phyloP scores from a whole-genome alignment of 257 asterid species.

The Eucommia ulmoides region DNA sequence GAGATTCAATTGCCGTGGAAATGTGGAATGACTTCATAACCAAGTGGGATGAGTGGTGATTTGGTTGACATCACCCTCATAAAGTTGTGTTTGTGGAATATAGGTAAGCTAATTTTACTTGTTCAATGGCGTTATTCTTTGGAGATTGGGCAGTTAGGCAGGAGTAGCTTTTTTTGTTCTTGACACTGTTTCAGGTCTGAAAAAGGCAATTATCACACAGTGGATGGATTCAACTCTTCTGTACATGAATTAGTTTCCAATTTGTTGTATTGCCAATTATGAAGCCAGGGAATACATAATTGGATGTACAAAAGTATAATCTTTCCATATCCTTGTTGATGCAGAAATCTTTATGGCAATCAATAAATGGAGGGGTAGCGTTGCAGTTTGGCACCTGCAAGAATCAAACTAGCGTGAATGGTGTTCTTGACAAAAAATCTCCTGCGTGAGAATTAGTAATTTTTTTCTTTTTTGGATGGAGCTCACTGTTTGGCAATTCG shows the following conservation, averaged over 20 bases:
- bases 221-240: neutral
- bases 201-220: no score
- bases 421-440: no score
- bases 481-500: neutral
- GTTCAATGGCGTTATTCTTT: neutral
- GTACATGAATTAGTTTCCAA: neutral
- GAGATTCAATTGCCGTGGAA: slow-evolving; percentile 52
- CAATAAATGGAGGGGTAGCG: no score
- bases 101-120: neutral
- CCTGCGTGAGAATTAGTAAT: neutral
- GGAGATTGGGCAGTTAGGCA: neutral
- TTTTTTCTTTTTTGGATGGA: neutral
- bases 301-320: neutral
- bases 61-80: neutral
- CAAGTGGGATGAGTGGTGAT: slow-evolving; percentile 71
- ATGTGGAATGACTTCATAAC: slow-evolving; percentile 76
- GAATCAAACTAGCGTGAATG: no score
- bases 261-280: no score
- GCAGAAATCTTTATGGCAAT: neutral
- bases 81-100: neutral
- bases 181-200: no score
- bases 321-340: no score
- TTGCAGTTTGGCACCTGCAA: no score
- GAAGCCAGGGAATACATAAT: neutral
- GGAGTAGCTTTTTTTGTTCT: no score